These are phyloP conservation scores for Phaeophleospora eucalypticola DNA, from an alignment of 2,329 filamentous ascomycete genomes.

Conservation along the genomic window DNA sequence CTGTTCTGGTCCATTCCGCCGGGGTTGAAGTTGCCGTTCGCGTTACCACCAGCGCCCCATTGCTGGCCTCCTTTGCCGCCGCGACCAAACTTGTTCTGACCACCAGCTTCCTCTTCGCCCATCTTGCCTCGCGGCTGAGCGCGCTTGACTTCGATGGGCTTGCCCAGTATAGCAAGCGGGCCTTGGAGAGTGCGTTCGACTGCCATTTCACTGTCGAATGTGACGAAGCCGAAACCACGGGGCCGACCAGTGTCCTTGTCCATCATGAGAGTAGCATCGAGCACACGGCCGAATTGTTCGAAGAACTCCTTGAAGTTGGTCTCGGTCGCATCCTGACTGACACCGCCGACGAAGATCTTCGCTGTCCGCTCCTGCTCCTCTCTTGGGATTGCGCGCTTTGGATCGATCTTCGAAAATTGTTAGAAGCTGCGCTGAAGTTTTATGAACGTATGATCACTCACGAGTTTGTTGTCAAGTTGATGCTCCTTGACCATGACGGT, in stretches of 20 bases:
- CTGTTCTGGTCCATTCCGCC: conserved; percentile 23
- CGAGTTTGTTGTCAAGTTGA: conserved; percentile 95
- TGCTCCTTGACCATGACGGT: conserved; percentile 99
- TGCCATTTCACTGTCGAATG: conserved; percentile 91
- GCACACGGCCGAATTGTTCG: conserved; percentile 89
- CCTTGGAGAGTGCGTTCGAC: conserved; percentile 85
- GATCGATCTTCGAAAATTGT: conserved; percentile 70
- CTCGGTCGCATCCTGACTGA: conserved; percentile 94
- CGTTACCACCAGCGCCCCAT: conserved; percentile 32
- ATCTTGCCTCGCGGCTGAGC: conserved; percentile 93
- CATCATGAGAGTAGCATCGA: conserved; percentile 99
- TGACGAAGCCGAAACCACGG: conserved; percentile 95
- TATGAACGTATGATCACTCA: conserved; percentile 48
- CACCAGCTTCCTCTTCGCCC: conserved; percentile 73
- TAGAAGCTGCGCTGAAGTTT: conserved; percentile 26
- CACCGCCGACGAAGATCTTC: conserved; percentile 97
- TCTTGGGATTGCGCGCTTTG: conserved; percentile 92
- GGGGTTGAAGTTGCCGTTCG: conserved; percentile 36
- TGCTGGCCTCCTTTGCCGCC: conserved; percentile 34
- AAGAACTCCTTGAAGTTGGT: conserved; percentile 97
- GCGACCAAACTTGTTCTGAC: conserved; percentile 33
- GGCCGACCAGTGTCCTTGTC: conserved; percentile 98
- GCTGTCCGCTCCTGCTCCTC: conserved; percentile 98
- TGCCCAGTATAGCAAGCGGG: conserved; percentile 87
- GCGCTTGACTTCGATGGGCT: conserved; percentile 97